These are phyloP conservation scores for Plasmodium knowlesi DNA, from an alignment of 169 alveolate genomes.

Conservation along the genomic window DNA sequence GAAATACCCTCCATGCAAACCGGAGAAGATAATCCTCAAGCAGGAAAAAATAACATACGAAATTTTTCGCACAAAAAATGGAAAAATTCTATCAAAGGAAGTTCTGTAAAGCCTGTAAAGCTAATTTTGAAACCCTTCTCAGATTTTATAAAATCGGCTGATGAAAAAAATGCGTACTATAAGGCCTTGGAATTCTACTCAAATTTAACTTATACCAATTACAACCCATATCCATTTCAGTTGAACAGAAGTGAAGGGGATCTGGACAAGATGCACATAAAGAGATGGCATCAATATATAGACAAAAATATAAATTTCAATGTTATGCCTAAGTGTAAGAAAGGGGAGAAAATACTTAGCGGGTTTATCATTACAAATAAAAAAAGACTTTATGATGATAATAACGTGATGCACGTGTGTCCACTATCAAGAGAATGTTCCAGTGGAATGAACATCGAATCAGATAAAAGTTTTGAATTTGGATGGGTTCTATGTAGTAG, in stretches of 20 bases:
- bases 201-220: conserved; percentile 43
- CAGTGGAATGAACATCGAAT: conserved; percentile 49
- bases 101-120: conserved; percentile 51
- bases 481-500: conserved; percentile 73
- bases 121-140: conserved; percentile 65
- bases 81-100: conserved; percentile 53
- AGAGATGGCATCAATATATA: conserved; percentile 55
- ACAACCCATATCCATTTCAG: conserved; percentile 30
- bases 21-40: not conserved
- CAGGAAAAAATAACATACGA: not conserved
- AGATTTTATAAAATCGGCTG: conserved; percentile 48
- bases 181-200: conserved; percentile 70
- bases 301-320: conserved; percentile 66
- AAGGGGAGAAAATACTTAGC: conserved; percentile 53
- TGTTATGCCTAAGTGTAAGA: conserved; percentile 35
- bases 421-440: conserved; percentile 30
- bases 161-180: conserved; percentile 45
- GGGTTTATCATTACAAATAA: conserved; percentile 70
- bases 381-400: conserved; percentile 2
- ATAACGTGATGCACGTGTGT: conserved; percentile 43
- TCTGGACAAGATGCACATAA: conserved; percentile 48
- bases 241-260: conserved; percentile 41
- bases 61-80: conserved; percentile 6
- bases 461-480: conserved; percentile 70
- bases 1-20: not conserved